A percentile compares a stretch with the other conserved stretches of the same genome.
These are phyloP conservation scores for Aspergillus pseudoterreus DNA, from an alignment of 2,329 filamentous ascomycete genomes.

Conservation along the genomic window DNA sequence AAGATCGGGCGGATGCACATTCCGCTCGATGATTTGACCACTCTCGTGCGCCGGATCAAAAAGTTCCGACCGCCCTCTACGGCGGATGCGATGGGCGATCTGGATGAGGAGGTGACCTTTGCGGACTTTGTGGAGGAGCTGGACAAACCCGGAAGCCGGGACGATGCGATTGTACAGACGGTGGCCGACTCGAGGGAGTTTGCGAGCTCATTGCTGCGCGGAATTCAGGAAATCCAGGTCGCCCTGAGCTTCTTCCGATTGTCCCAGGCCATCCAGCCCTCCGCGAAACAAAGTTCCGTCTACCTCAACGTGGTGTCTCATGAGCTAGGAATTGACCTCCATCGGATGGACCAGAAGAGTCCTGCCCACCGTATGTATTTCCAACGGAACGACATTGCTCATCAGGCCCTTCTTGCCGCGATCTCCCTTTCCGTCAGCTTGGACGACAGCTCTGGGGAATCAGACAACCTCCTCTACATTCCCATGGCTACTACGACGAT, in stretches of 20 bases:
- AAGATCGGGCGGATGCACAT: constrained; percentile 89
- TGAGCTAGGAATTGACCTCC: constrained; percentile 88
- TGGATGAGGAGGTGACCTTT: constrained; percentile 60
- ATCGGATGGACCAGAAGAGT: constrained; percentile 86
- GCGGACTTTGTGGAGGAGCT: constrained; percentile 72
- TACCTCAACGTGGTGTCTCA: constrained; percentile 90
- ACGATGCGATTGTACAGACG: constrained; percentile 70
- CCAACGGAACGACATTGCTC: constrained; percentile 83
- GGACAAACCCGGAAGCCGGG: constrained; percentile 62
- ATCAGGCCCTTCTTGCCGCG: constrained; percentile 88
- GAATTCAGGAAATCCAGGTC: constrained; percentile 95
- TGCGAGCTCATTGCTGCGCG: constrained; percentile 79
- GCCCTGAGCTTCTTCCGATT: constrained; percentile 87
- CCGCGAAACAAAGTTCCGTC: constrained; percentile 65
- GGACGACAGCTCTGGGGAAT: constrained; percentile 81
- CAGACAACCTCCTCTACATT: constrained; percentile 84
- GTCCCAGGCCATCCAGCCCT: constrained; percentile 71
- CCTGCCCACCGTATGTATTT: constrained; percentile 99
- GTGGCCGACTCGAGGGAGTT: constrained; percentile 93
- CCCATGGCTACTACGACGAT: constrained; percentile 97
- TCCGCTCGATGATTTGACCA: constrained; percentile 79
- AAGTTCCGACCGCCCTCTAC: constrained; percentile 32
- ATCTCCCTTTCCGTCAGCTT: constrained; percentile 89
- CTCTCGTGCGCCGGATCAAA: constrained; percentile 34
- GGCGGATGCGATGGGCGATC: constrained; percentile 38